phyloP scores from a whole-genome alignment of 306 rosid genomes.

The Glycyrrhiza uralensis region DNA sequence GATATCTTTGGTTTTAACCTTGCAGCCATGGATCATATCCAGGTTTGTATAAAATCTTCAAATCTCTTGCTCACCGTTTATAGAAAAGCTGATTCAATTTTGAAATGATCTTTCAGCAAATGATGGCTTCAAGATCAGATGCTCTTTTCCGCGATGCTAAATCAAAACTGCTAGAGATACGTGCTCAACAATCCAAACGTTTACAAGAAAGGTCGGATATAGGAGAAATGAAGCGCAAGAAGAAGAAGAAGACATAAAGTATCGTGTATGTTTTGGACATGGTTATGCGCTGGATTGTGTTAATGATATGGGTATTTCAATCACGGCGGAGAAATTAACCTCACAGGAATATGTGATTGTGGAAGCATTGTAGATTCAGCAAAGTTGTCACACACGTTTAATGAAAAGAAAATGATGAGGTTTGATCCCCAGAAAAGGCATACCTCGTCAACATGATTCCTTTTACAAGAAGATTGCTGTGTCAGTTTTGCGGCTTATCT shows the following conservation, averaged over 20 bases:
- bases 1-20: constrained; percentile 84
- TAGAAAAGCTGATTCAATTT: constrained; percentile 19
- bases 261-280: constrained; percentile 11
- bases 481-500: not conserved
- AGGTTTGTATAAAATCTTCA: constrained; percentile 46
- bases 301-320: constrained; percentile 8
- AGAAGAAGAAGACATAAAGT: constrained; percentile 44
- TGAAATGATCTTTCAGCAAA: constrained; percentile 60
- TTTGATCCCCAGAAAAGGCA: constrained; percentile 6
- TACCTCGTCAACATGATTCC: not conserved
- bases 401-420: constrained; percentile 12
- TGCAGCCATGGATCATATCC: constrained; percentile 96
- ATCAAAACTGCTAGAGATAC: constrained; percentile 68
- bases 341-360: not conserved
- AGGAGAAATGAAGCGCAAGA: constrained; percentile 53
- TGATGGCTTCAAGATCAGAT: constrained; percentile 80
- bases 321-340: not conserved
- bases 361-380: constrained; percentile 16
- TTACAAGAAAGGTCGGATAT: constrained; percentile 51
- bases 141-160: constrained; percentile 75
- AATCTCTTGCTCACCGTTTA: not conserved
- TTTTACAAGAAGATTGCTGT: constrained; percentile 10
- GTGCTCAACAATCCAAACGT: constrained; percentile 68
- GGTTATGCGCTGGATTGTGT: constrained; percentile 15
- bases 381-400: not conserved